Evolutionary conservation across 768 basidiomycete genomes (phyloP).

Genomic region (Leccinum rimulosum): DNA sequence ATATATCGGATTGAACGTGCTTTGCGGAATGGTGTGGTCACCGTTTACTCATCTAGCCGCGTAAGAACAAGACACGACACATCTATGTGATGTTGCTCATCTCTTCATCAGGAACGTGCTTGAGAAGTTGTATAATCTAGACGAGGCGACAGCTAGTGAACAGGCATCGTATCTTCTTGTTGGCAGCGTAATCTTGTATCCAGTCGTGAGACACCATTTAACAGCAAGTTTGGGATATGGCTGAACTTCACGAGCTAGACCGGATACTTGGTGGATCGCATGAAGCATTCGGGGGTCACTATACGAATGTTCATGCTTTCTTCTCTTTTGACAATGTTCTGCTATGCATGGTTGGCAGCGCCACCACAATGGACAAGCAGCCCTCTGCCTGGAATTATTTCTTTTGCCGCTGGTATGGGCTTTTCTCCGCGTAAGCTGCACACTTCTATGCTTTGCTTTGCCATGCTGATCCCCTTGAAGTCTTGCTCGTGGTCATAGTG

Average conservation of each 20-base stretch:
- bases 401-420: constrained; percentile 68
- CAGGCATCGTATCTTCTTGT: constrained; percentile 70
- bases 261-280: constrained; percentile 62
- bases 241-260: constrained; percentile 37
- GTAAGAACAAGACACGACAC: constrained; percentile 39
- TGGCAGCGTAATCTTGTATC: constrained; percentile 69
- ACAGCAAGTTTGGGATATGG: background rate
- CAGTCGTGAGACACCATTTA: constrained; percentile 45
- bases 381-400: constrained; percentile 58
- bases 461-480: constrained; percentile 33
- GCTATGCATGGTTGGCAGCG: constrained; percentile 65
- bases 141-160: constrained; percentile 58
- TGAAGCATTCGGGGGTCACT: constrained; percentile 56
- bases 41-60: constrained; percentile 77
- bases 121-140: constrained; percentile 59
- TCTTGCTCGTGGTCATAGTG: constrained; percentile 71
- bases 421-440: constrained; percentile 57
- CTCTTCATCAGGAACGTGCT: constrained; percentile 58
- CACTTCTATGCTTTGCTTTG: background rate
- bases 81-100: constrained; percentile 4
- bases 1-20: constrained; percentile 71
- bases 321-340: constrained; percentile 55
- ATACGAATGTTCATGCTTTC: constrained; percentile 57
- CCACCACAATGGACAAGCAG: constrained; percentile 56
- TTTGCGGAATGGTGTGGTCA: constrained; percentile 76